phyloP scores from a whole-genome alignment of 176 grass and related monocot species.

The barley (Hordeum vulgare) region MorexV3_pseudomolecules_assembly NC_058518.1:36913581-36914080 shows the following conservation, averaged over 20 bases:
- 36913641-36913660: not conserved
- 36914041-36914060: slow-evolving; percentile 22
- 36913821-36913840: not conserved
- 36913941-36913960: slow-evolving; percentile 48
- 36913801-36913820: not conserved
- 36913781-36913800: not conserved
- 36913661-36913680: not conserved
- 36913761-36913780: not conserved
- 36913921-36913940: slow-evolving; percentile 58
- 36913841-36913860: not conserved
- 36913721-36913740: not conserved
- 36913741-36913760: not conserved
- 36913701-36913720: not conserved
- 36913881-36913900: slow-evolving; percentile 35
- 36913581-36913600: not conserved
- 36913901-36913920: slow-evolving; percentile 82
- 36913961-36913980: slow-evolving; percentile 76
- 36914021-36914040: slow-evolving; percentile 88
- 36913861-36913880: not conserved
- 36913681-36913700: not conserved
- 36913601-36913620: not conserved
- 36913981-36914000: slow-evolving; percentile 85
- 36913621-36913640: no score
- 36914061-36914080: not conserved
- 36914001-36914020: slow-evolving; percentile 80